Conservation (phyloP, 805 yeast species). For the Vanderwaltozyma tropicalis region DNA sequence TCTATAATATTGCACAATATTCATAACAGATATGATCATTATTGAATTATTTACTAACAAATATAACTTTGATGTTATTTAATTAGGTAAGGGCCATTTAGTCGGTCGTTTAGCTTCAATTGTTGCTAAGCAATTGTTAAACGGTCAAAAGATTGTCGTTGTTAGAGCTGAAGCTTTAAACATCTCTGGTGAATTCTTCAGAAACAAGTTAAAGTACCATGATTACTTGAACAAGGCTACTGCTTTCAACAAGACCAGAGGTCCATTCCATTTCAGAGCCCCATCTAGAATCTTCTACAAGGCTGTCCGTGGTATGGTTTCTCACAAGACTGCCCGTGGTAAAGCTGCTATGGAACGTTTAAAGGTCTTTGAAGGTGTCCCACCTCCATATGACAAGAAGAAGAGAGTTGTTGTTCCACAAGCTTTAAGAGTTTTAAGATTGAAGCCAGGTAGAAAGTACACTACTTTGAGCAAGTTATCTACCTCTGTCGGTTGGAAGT, state of each 20-base stretch:
- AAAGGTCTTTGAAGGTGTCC: slow-evolving; percentile 99
- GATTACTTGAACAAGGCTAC: slow-evolving; percentile 99
- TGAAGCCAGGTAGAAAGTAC: slow-evolving; percentile 99
- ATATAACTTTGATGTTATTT: slow-evolving; percentile 3
- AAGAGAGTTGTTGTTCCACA: slow-evolving; percentile 99
- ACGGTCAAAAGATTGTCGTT: slow-evolving; percentile 95
- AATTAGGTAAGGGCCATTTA: slow-evolving; percentile 89
- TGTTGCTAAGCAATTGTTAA: slow-evolving; percentile 95
- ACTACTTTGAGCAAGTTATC: slow-evolving; percentile 96
- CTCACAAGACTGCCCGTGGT: slow-evolving; percentile 99
- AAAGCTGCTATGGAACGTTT: slow-evolving; percentile 99
- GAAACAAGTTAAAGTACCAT: slow-evolving; percentile 99
- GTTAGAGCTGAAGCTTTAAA: slow-evolving; percentile 97
- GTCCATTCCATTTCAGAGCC: slow-evolving; percentile 99
- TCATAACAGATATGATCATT: too few species aligned
- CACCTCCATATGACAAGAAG: slow-evolving; percentile 99
- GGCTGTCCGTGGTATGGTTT: slow-evolving; percentile 98
- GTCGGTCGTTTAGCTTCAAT: slow-evolving; percentile 99
- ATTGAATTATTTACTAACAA: slow-evolving; percentile 10
- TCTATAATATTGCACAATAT: too few species aligned
- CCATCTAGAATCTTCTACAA: slow-evolving; percentile 99
- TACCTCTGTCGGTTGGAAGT: slow-evolving; percentile 98
- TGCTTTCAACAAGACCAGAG: slow-evolving; percentile 96
- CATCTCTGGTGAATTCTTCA: slow-evolving; percentile 99
- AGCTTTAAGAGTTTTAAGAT: slow-evolving; percentile 97